A percentile compares a stretch with the other conserved stretches of the same genome.
Conservation (phyloP, 768 basidiomycete species). For the Pleurotus salmoneostramineus region DNA sequence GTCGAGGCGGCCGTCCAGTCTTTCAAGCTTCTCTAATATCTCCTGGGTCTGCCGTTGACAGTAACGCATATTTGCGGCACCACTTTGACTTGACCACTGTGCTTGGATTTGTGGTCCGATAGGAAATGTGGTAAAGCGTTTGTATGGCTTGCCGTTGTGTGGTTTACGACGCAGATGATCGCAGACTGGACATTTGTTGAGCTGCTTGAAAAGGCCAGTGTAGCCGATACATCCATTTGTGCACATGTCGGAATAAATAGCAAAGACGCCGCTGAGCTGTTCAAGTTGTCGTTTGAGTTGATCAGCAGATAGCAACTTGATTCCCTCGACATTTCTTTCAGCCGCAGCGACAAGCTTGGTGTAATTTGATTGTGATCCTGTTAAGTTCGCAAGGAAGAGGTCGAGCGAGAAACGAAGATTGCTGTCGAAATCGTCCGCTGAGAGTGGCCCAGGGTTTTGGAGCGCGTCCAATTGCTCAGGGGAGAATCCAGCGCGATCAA, state of each 20-base stretch:
- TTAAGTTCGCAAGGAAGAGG: neutral
- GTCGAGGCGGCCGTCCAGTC: conserved; percentile 1
- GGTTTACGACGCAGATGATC: conserved; percentile 18
- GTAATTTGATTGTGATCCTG: neutral
- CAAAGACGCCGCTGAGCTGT: conserved; percentile 24
- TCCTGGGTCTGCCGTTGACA: conserved; percentile 11
- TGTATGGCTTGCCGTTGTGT: conserved; percentile 14
- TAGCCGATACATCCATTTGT: conserved; percentile 31
- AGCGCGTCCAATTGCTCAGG: conserved; percentile 7
- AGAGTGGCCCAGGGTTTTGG: conserved; percentile 7
- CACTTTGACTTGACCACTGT: conserved; percentile 13
- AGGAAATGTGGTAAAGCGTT: conserved; percentile 30
- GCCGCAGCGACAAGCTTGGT: neutral
- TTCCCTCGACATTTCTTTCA: neutral
- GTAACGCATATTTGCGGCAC: conserved; percentile 20
- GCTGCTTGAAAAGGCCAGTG: conserved; percentile 26
- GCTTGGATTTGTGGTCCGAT: conserved; percentile 34
- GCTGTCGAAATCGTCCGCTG: neutral
- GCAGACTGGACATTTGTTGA: conserved; percentile 24
- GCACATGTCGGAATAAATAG: conserved; percentile 33
- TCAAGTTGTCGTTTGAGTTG: conserved; percentile 11
- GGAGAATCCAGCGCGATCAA: conserved; percentile 13
- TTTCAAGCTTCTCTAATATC: conserved; percentile 1
- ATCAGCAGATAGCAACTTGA: conserved; percentile 1
- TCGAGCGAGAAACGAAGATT: neutral